phyloP scores from a whole-genome alignment of 1,284 basidiomycete genomes.

The Heimioporus retisporus region DNA sequence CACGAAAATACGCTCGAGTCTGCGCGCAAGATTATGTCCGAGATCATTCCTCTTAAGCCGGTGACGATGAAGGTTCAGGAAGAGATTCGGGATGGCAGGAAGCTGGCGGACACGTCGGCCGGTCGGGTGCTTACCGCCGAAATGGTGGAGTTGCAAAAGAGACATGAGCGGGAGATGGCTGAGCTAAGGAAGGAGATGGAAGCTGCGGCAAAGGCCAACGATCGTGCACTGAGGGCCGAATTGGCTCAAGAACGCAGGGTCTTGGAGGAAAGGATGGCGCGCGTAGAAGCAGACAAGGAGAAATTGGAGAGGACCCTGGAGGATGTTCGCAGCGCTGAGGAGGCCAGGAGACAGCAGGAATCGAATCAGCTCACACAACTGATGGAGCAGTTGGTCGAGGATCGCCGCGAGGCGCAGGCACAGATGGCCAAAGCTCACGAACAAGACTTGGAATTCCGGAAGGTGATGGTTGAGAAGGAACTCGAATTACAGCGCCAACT shows the following conservation, averaged over 20 bases:
- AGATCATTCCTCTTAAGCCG: constrained; percentile 3
- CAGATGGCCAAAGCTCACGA: neutral
- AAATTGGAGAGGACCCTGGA: constrained; percentile 5
- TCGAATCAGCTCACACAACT: neutral
- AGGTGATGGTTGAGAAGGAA: neutral
- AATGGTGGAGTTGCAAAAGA: constrained; percentile 6
- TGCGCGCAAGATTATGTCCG: constrained; percentile 12
- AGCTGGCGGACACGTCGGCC: constrained; percentile 5
- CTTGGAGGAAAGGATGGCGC: constrained; percentile 1
- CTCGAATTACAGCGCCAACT: neutral
- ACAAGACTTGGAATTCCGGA: neutral
- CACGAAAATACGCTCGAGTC: constrained; percentile 9
- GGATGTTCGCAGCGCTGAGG: neutral
- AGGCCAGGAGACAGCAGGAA: neutral
- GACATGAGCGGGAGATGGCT: constrained; percentile 6
- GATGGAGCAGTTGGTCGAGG: neutral
- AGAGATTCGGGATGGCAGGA: constrained; percentile 2
- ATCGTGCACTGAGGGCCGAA: constrained; percentile 3
- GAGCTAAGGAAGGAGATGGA: constrained; percentile 9
- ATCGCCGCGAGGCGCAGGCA: neutral
- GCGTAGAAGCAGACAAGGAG: neutral
- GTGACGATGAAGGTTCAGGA: constrained; percentile 17
- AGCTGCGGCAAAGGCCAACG: neutral
- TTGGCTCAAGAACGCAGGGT: constrained; percentile 5
- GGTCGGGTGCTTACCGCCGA: constrained; percentile 3